phyloP scores from a whole-genome alignment of 2,329 filamentous ascomycete species.

The Ophiostoma novo-ulmi region DNA sequence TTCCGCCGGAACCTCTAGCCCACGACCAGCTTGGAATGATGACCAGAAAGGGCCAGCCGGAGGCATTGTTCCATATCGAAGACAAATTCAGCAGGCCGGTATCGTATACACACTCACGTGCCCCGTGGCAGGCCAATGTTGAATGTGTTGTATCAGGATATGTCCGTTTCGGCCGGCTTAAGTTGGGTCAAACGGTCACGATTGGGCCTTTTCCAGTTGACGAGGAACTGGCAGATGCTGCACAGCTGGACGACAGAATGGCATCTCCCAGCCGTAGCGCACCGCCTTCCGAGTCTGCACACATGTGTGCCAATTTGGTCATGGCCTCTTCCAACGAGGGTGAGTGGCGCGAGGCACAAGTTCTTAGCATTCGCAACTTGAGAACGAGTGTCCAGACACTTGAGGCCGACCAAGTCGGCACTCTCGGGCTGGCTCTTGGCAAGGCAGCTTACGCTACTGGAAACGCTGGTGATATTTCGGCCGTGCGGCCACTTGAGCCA shows the following conservation, averaged over 20 bases:
- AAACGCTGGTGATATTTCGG: too few relatives aligned
- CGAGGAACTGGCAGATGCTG: conserved; percentile 42
- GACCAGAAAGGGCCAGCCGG: conserved; percentile 55
- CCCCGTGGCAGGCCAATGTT: conserved; percentile 36
- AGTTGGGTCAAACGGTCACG: conserved; percentile 70
- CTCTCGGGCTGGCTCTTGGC: conserved; percentile 67
- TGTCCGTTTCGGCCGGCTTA: conserved; percentile 70
- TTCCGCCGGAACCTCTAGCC: conserved; percentile 53
- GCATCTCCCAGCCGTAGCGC: conserved; percentile 38
- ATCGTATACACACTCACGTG: conserved; percentile 47
- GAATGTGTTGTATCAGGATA: conserved; percentile 80
- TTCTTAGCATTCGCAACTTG: conserved; percentile 84
- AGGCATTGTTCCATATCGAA: conserved; percentile 78
- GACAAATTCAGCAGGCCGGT: conserved; percentile 76
- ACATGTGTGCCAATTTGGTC: conserved; percentile 28
- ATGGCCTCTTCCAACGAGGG: conserved; percentile 50
- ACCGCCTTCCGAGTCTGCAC: background rate
- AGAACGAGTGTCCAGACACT: conserved; percentile 74
- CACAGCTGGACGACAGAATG: conserved; percentile 44
- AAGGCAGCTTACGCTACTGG: conserved; percentile 25
- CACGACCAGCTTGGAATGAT: conserved; percentile 51
- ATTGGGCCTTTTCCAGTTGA: conserved; percentile 71
- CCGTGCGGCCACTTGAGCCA: conserved; percentile 39
- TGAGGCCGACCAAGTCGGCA: conserved; percentile 78
- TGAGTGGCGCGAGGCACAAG: conserved; percentile 74